Evolutionary conservation across 2,329 filamentous ascomycete genomes (phyloP).

Genomic region (Monosporascus sp.): DNA sequence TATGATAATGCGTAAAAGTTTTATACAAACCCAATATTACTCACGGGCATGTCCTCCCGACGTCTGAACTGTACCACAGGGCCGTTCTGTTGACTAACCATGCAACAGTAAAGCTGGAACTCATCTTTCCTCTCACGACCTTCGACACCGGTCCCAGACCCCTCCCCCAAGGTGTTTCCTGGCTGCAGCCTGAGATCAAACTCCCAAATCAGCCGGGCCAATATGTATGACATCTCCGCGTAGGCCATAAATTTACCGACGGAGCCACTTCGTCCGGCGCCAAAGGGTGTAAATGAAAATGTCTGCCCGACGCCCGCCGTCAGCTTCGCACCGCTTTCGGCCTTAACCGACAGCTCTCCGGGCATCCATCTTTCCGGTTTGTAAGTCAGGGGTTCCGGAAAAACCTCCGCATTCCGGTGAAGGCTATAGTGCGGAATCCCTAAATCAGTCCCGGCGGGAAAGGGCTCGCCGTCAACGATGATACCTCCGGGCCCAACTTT

Average conservation of each 20-base stretch:
- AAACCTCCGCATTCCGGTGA: slow-evolving; percentile 3
- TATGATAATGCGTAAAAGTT: too few species aligned
- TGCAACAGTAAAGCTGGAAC: neutral
- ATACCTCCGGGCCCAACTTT: slow-evolving; percentile 4
- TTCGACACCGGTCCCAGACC: neutral
- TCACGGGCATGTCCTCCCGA: neutral
- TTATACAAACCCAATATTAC: too few species aligned
- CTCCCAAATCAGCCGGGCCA: neutral
- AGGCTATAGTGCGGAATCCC: slow-evolving; percentile 5
- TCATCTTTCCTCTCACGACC: neutral
- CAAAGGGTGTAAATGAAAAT: neutral
- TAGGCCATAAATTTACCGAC: neutral
- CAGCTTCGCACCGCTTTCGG: too few species aligned
- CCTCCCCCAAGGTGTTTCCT: neutral
- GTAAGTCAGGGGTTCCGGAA: slow-evolving; percentile 4
- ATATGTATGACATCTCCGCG: neutral
- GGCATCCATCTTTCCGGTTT: slow-evolving; percentile 7
- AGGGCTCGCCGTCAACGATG: neutral
- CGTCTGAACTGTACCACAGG: neutral
- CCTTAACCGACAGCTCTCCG: too few species aligned
- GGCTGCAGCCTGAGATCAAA: neutral
- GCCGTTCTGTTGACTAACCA: neutral
- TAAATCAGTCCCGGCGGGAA: slow-evolving; percentile 4
- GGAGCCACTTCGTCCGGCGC: neutral
- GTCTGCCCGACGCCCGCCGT: neutral